Evolutionary conservation across 2,329 filamentous ascomycete species (phyloP).

Genomic region (Fusarium lateritium): DNA sequence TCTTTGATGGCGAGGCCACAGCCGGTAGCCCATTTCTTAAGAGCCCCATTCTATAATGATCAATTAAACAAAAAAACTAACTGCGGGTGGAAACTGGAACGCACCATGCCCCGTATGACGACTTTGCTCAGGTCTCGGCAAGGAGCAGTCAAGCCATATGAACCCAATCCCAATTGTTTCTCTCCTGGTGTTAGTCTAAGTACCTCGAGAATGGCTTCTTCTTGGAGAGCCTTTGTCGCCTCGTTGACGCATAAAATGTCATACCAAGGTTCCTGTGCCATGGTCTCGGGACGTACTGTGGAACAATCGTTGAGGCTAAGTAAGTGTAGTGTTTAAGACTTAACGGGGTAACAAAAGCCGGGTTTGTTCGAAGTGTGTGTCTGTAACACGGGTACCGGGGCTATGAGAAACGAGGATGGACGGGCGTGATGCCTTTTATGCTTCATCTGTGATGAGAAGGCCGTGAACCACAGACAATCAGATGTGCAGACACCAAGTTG

Average conservation of each 20-base stretch:
- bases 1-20: slow-evolving; percentile 28
- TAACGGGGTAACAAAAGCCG: background rate
- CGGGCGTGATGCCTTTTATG: slow-evolving; percentile 27
- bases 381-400: background rate
- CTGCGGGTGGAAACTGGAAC: background rate
- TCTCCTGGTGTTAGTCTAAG: slow-evolving; percentile 28
- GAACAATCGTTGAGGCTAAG: background rate
- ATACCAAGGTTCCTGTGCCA: slow-evolving; percentile 22
- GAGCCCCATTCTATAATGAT: slow-evolving; percentile 4
- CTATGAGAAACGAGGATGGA: background rate
- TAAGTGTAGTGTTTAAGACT: background rate
- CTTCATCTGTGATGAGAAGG: slow-evolving; percentile 8
- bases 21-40: slow-evolving; percentile 21
- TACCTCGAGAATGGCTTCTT: slow-evolving; percentile 34
- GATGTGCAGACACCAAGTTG: slow-evolving; percentile 3
- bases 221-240: slow-evolving; percentile 22
- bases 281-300: slow-evolving; percentile 11
- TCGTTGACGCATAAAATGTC: slow-evolving; percentile 27
- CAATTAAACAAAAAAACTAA: background rate
- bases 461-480: slow-evolving; percentile 11
- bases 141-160: slow-evolving; percentile 27
- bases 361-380: background rate
- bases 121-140: slow-evolving; percentile 29
- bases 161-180: slow-evolving; percentile 20
- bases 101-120: slow-evolving; percentile 34